These are phyloP conservation scores for Microthlaspi erraticum DNA, from an alignment of 345 rosid genomes.

Conservation along the genomic window DNA sequence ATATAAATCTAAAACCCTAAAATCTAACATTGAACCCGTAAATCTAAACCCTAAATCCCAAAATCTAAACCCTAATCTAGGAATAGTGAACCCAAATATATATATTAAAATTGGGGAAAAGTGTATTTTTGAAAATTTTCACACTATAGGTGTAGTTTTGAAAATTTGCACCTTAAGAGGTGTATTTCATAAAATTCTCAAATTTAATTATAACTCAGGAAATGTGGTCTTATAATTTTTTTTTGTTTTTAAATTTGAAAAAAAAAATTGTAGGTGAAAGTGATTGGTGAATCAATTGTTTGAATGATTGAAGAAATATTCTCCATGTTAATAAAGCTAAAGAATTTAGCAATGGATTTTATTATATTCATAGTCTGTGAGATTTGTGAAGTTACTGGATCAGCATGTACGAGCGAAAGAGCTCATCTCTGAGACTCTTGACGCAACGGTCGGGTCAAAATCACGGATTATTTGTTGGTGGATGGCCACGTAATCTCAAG, in stretches of 20 bases:
- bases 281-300: conserved; percentile 1
- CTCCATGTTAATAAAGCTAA: neutral
- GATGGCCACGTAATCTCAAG: conserved; percentile 32
- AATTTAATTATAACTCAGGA: neutral
- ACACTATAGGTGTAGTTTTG: too few relatives aligned
- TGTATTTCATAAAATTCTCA: too few relatives aligned
- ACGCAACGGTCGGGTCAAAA: conserved; percentile 45
- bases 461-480: conserved; percentile 39
- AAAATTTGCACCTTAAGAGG: too few relatives aligned
- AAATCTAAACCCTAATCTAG: too few relatives aligned
- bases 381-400: conserved; percentile 14
- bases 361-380: neutral
- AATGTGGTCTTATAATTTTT: neutral
- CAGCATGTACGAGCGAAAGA: conserved; percentile 7
- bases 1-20: too few relatives aligned
- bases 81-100: too few relatives aligned
- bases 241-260: neutral
- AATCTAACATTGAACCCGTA: too few relatives aligned
- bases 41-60: too few relatives aligned
- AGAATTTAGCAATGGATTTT: neutral
- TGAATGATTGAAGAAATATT: neutral
- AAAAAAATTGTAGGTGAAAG: neutral
- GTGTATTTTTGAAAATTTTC: too few relatives aligned
- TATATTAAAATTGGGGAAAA: too few relatives aligned
- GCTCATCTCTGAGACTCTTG: neutral